A percentile compares a stretch with the other conserved stretches of the same genome.
Evolutionary conservation across 768 basidiomycete species (phyloP).

Genomic region (Coprinopsis marcescibilis): DNA sequence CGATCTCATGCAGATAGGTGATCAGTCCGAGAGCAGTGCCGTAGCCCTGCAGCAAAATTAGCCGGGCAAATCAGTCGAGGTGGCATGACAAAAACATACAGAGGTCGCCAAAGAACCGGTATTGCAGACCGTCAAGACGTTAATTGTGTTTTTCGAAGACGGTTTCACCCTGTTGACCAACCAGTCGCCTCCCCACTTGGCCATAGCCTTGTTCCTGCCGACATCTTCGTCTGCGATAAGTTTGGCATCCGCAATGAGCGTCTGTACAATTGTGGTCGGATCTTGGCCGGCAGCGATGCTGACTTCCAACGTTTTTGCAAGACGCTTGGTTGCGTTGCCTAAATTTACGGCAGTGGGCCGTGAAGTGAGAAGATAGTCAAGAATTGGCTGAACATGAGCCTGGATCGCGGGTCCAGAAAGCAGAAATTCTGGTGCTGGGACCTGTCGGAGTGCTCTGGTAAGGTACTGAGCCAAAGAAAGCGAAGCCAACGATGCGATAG

Average conservation of each 20-base stretch:
- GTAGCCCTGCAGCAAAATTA: constrained; percentile 62
- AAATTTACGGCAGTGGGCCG: constrained; percentile 98
- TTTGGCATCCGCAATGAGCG: constrained; percentile 65
- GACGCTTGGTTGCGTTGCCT: constrained; percentile 73
- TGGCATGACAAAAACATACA: constrained; percentile 35
- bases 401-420: constrained; percentile 46
- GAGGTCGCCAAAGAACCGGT: constrained; percentile 96
- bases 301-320: constrained; percentile 45
- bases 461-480: constrained; percentile 69
- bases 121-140: constrained; percentile 92
- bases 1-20: constrained; percentile 78
- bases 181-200: constrained; percentile 84
- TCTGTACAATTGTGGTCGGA: constrained; percentile 44
- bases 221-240: constrained; percentile 84
- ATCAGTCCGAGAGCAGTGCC: constrained; percentile 94
- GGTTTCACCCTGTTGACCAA: constrained; percentile 47
- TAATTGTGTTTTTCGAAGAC: constrained; percentile 45
- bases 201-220: constrained; percentile 81
- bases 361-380: constrained; percentile 75
- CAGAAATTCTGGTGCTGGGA: constrained; percentile 50
- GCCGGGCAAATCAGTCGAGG: neutral
- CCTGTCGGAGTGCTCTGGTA: constrained; percentile 40
- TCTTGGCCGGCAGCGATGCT: constrained; percentile 37
- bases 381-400: constrained; percentile 48
- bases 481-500: constrained; percentile 88